Percentiles rank a stretch among this genome's conserved stretches.
phyloP scores from a whole-genome alignment of 371 early-diverging fungal species.

The Zancudomyces culisetae region DNA sequence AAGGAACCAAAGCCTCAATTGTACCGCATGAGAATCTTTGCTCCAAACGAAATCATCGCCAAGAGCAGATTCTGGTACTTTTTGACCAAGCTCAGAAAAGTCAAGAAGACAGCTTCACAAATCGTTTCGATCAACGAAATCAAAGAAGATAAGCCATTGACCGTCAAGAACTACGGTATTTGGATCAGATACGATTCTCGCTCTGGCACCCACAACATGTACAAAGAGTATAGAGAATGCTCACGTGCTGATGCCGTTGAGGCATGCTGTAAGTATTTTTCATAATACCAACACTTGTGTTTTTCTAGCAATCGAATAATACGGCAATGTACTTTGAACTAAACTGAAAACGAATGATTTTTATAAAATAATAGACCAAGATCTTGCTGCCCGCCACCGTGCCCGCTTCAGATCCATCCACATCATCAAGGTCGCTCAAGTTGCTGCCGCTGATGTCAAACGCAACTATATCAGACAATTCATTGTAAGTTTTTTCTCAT shows the following conservation, averaged over 20 bases:
- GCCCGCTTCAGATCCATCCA: constrained; percentile 94
- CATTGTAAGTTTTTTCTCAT: constrained; percentile 21
- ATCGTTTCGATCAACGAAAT: constrained; percentile 96
- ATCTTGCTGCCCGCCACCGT: constrained; percentile 98
- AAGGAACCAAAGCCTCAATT: constrained; percentile 89
- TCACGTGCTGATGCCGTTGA: constrained; percentile 86
- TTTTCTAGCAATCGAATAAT: no score
- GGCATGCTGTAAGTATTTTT: constrained; percentile 50
- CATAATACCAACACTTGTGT: no score
- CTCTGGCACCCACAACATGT: constrained; percentile 99
- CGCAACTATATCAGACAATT: constrained; percentile 96
- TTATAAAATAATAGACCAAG: constrained; percentile 50
- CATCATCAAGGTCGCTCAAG: constrained; percentile 91
- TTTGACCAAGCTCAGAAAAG: constrained; percentile 95
- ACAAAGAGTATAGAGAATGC: constrained; percentile 99
- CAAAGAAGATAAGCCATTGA: constrained; percentile 79
- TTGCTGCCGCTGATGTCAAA: constrained; percentile 76
- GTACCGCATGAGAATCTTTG: constrained; percentile 97
- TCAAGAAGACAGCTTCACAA: constrained; percentile 94
- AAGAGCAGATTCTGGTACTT: constrained; percentile 99
- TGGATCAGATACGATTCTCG: constrained; percentile 98
- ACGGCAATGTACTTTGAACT: constrained; percentile 1
- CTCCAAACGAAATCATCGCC: constrained; percentile 96
- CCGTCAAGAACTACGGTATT: constrained; percentile 98
- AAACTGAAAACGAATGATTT: neutral